Conservation (phyloP, 495 filamentous ascomycete genomes). For the Pseudevernia furfuracea region DNA sequence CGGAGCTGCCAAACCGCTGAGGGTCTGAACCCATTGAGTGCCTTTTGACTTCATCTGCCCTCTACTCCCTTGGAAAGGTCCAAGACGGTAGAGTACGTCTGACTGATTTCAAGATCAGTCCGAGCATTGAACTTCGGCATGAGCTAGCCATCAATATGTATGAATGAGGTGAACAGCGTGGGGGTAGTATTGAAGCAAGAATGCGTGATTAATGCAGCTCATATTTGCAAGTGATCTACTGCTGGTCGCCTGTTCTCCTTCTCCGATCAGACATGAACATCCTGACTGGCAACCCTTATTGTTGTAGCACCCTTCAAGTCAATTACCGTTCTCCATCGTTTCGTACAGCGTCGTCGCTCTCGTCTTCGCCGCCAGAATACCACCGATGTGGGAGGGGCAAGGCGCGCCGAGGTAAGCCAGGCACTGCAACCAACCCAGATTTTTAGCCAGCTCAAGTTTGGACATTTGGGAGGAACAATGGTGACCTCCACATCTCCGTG, state of each 20-base stretch:
- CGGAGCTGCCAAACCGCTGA: neutral
- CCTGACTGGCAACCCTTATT: neutral
- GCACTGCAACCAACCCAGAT: neutral
- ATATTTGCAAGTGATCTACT: neutral
- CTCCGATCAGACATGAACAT: neutral
- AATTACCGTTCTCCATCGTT: neutral
- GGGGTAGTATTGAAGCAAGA: neutral
- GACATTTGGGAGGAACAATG: neutral
- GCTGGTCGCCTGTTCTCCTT: neutral
- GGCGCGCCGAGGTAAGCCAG: neutral
- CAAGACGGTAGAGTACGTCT: neutral
- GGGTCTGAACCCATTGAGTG: neutral
- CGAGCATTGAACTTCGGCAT: neutral
- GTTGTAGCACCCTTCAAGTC: neutral
- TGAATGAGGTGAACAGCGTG: neutral
- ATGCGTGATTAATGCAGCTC: neutral
- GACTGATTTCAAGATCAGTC: neutral
- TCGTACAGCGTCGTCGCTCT: neutral
- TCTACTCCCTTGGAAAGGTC: neutral
- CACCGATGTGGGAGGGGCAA: neutral
- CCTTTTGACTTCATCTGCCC: neutral
- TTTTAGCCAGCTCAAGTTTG: neutral
- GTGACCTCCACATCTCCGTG: neutral
- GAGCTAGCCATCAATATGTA: neutral
- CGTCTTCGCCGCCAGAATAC: neutral